These are phyloP conservation scores for Glaciozyma martinii DNA, from an alignment of 768 basidiomycete species.

Conservation along the genomic window DNA sequence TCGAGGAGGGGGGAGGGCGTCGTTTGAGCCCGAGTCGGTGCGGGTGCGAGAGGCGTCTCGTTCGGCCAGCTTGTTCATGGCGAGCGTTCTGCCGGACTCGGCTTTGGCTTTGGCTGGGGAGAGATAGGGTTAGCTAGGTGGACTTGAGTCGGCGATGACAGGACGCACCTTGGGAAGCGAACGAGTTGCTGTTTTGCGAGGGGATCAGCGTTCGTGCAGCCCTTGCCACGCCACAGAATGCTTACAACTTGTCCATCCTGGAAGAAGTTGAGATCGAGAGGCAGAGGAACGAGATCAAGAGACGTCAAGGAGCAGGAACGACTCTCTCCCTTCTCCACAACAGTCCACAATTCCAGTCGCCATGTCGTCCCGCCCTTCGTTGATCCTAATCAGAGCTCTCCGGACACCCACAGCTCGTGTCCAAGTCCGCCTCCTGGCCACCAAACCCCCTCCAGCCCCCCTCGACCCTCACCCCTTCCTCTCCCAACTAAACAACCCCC, in stretches of 20 bases:
- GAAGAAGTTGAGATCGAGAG: not conserved
- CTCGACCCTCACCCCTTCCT: slow-evolving; percentile 12
- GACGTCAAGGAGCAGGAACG: not conserved
- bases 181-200: slow-evolving; percentile 1
- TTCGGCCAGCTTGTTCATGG: not conserved
- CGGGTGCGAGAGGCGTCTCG: not conserved
- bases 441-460: not conserved
- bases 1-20: not conserved
- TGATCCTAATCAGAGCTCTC: not conserved
- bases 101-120: slow-evolving; percentile 6
- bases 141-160: not conserved
- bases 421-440: not conserved
- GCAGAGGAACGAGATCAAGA: not conserved
- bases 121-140: not conserved
- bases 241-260: not conserved
- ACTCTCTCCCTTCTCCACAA: too few species aligned
- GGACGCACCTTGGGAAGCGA: not conserved
- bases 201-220: not conserved
- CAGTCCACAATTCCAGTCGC: not conserved
- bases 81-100: not conserved
- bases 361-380: not conserved
- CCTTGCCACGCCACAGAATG: too few species aligned
- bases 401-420: not conserved
- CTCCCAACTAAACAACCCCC: not conserved
- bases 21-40: not conserved